phyloP scores from a whole-genome alignment of 192 early-diverging fungal genomes.

The Rhizoclosmatium globosum region DNA sequence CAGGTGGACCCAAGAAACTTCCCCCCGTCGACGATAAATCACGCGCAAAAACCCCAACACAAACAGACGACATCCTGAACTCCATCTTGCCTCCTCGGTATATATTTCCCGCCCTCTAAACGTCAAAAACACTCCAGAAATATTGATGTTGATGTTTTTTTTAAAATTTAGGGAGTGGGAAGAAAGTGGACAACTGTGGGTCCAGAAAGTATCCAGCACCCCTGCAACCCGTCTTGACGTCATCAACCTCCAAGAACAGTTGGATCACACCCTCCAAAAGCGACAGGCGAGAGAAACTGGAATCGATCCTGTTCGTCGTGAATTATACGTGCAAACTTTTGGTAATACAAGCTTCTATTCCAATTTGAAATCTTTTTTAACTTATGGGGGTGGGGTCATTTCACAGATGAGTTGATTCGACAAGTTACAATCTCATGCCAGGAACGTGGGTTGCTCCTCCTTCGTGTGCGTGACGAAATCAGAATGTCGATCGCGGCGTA shows the following conservation, averaged over 20 bases:
- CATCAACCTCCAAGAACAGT: constrained; percentile 69
- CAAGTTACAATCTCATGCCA: constrained; percentile 73
- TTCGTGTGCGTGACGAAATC: constrained; percentile 71
- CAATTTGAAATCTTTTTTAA: neutral
- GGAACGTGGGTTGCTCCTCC: constrained; percentile 66
- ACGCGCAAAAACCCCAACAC: constrained; percentile 63
- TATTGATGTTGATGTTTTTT: neutral
- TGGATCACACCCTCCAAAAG: constrained; percentile 74
- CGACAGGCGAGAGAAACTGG: constrained; percentile 71
- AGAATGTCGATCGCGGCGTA: constrained; percentile 74
- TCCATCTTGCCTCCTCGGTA: constrained; percentile 69
- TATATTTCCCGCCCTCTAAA: neutral
- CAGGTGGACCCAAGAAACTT: constrained; percentile 54
- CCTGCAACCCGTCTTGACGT: constrained; percentile 67
- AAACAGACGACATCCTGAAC: constrained; percentile 72
- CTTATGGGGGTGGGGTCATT: neutral
- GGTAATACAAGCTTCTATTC: constrained; percentile 39
- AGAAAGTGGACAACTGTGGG: constrained; percentile 68
- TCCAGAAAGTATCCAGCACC: constrained; percentile 69
- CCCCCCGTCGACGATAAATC: constrained; percentile 70
- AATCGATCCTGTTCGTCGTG: constrained; percentile 66
- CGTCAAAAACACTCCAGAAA: neutral
- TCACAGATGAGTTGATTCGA: constrained; percentile 69
- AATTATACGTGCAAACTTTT: constrained; percentile 72
- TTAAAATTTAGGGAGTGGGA: constrained; percentile 64